phyloP scores from a whole-genome alignment of 179 eudicot species.

The Silene coronaria region DNA sequence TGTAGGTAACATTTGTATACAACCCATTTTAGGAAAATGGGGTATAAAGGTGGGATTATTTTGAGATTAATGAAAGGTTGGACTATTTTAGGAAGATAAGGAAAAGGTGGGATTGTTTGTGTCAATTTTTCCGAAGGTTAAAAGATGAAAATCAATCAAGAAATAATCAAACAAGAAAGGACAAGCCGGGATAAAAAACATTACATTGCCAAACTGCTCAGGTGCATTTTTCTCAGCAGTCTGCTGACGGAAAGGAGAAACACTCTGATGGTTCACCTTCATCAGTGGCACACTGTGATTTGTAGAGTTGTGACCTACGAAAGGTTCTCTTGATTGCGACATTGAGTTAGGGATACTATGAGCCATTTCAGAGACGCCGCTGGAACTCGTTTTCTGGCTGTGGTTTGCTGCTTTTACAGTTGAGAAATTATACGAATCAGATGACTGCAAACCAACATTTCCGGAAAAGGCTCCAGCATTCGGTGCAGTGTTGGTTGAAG shows the following conservation, averaged over 20 bases:
- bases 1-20: too few species aligned
- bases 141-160: background rate
- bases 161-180: constrained; percentile 15
- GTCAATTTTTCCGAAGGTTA: too few species aligned
- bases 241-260: constrained; percentile 33
- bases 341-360: constrained; percentile 29
- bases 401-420: constrained; percentile 17
- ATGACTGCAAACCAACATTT: constrained; percentile 24
- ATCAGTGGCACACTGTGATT: constrained; percentile 23
- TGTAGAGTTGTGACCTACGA: constrained; percentile 29
- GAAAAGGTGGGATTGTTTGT: too few species aligned
- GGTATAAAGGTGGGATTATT: too few species aligned
- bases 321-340: constrained; percentile 26
- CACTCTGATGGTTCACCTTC: constrained; percentile 32
- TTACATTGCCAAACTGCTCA: constrained; percentile 63
- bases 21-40: too few species aligned
- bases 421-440: constrained; percentile 26
- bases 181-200: constrained; percentile 1
- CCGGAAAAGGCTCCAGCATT: constrained; percentile 28
- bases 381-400: constrained; percentile 26
- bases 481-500: constrained; percentile 13
- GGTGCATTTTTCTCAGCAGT: constrained; percentile 43
- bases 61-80: too few species aligned
- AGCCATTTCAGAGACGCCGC: constrained; percentile 23
- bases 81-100: too few species aligned